Base-by-base conservation (phyloP, 805 yeast species). In the Komagataella ulmi region DNA sequence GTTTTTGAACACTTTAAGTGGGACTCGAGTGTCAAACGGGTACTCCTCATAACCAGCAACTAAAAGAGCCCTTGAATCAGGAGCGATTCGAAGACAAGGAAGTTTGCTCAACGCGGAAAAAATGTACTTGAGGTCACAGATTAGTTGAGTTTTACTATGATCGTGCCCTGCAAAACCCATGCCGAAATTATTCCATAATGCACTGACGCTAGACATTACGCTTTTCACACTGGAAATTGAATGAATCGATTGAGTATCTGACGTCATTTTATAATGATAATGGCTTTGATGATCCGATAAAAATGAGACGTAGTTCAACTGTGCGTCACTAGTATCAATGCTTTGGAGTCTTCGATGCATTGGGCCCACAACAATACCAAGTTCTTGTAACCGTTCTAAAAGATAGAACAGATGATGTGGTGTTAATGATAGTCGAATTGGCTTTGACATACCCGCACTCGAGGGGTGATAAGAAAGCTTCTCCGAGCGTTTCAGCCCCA, bases 21-120 rank as follows among this genome's bases (percentile, higher is more conserved):
- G 87, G 7, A 83, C 81, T 3, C 83, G 74, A 3, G 86, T 80
- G 58, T 82, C 88, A 61, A 83, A 81, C 0, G 87, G 88, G 59
- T 77, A 81, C 59, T 81, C 87, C 58, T 81, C 85, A 61, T 80
- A 82, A 2, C 81, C 80, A 49, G 70, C 73, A 24, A 81, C 81
- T 47, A 78, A 65, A 55, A 71, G 75, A 17, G 83, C 75, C 54
- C 79, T 79, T 6, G 79, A 71, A 54, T 79, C 83, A 8, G 83
- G 82, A 10, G 81, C 75, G 52, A 81, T 61, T 43, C 83, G 66
- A 50, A 81, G 68, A 59, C 86, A 80, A 0, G 88, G 87, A 24
- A 81, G 67, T 55, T 81, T 81, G 3, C 85, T 77, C 62, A 81
- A 82, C 3, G 83, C 80, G 17, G 81, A 74, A 60, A 79, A 77